Conservation (phyloP, 257 asterid species). For the Forsythia viridissima region DNA sequence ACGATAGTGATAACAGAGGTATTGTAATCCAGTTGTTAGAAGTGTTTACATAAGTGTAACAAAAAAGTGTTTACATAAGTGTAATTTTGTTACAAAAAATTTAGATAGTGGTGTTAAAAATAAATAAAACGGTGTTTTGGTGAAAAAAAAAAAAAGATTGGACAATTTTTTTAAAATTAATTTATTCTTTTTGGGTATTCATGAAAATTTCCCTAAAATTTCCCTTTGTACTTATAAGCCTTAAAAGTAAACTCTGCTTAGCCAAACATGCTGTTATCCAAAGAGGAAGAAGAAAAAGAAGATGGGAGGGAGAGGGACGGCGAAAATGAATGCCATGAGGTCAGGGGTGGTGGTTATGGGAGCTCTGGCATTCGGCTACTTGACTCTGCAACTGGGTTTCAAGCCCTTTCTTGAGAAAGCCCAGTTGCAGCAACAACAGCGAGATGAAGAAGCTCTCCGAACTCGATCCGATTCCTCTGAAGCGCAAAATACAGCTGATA, state of each 20-base stretch:
- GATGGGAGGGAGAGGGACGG: constrained; percentile 45
- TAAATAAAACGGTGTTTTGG: no score
- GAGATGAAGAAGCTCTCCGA: constrained; percentile 45
- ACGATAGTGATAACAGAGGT: no score
- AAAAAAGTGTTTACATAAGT: no score
- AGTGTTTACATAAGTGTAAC: no score
- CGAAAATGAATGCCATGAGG: constrained; percentile 71
- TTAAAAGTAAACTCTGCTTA: neutral
- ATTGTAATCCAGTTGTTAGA: no score
- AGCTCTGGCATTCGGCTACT: constrained; percentile 77
- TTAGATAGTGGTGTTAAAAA: no score
- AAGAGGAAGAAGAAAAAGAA: neutral
- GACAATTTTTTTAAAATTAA: no score
- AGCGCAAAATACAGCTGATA: constrained; percentile 24
- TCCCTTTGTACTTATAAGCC: neutral
- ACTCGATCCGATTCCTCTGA: constrained; percentile 32
- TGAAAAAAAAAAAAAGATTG: no score
- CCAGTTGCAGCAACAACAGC: constrained; percentile 52
- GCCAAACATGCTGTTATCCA: neutral
- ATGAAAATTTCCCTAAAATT: no score
- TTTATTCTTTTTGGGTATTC: no score
- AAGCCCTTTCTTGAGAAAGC: constrained; percentile 77
- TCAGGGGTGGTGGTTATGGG: constrained; percentile 74
- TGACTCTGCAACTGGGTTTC: constrained; percentile 76
- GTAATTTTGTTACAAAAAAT: no score